phyloP scores from a whole-genome alignment of 129 eudicot species.

The Chrysanthemum lavandulifolium region DNA sequence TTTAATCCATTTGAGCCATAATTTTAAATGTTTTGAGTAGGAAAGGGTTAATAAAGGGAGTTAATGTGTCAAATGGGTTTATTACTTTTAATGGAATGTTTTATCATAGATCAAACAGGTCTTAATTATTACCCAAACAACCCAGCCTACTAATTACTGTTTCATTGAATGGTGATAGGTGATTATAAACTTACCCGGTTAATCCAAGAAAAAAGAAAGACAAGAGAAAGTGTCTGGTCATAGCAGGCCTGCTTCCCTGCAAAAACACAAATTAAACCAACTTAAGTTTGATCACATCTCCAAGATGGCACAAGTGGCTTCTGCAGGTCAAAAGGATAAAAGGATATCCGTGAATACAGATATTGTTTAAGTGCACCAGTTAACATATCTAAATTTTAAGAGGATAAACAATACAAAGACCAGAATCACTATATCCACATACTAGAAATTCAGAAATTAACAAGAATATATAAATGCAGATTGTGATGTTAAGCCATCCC shows the following conservation, averaged over 20 bases:
- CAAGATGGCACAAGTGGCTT: slow-evolving; percentile 11
- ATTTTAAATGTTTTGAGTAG: too few relatives aligned
- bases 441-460: slow-evolving; percentile 6
- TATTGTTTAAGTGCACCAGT: slow-evolving; percentile 4
- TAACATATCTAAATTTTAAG: slow-evolving; percentile 10
- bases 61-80: too few relatives aligned
- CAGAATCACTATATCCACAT: slow-evolving; percentile 10
- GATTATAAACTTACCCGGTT: slow-evolving; percentile 70
- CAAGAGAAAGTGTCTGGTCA: slow-evolving; percentile 57
- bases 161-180: background rate
- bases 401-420: background rate
- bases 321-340: slow-evolving; percentile 12
- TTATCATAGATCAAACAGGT: too few relatives aligned
- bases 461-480: background rate
- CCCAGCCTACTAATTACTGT: too few relatives aligned
- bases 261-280: slow-evolving; percentile 24
- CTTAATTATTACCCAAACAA: too few relatives aligned
- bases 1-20: too few relatives aligned
- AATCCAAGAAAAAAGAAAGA: slow-evolving; percentile 89
- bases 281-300: slow-evolving; percentile 26
- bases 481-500: slow-evolving; percentile 7
- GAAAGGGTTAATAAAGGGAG: too few relatives aligned
- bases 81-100: too few relatives aligned
- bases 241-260: slow-evolving; percentile 77
- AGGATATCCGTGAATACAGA: background rate